Conservation (phyloP, 768 basidiomycete genomes). For the Collybia nuda region DNA sequence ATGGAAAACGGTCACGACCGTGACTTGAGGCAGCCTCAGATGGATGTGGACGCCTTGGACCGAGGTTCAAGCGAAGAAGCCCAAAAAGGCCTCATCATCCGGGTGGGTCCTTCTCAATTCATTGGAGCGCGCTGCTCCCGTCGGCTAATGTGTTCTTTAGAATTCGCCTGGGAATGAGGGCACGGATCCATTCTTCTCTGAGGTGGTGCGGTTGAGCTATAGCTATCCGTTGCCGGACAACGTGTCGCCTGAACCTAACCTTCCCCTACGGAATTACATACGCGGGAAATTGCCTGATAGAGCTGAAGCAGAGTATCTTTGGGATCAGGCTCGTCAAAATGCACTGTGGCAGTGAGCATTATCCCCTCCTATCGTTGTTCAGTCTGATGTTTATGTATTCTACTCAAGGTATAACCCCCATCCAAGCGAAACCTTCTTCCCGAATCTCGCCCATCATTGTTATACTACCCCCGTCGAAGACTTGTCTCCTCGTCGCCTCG, state of each 20-base stretch:
- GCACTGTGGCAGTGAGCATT: slow-evolving; percentile 63
- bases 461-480: slow-evolving; percentile 52
- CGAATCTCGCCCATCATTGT: slow-evolving; percentile 63
- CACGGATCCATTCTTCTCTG: slow-evolving; percentile 31
- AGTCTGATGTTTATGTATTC: neutral
- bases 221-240: slow-evolving; percentile 52
- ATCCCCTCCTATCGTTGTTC: neutral
- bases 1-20: slow-evolving; percentile 4
- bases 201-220: slow-evolving; percentile 52
- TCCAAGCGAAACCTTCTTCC: slow-evolving; percentile 62
- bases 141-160: slow-evolving; percentile 4
- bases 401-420: slow-evolving; percentile 58
- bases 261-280: slow-evolving; percentile 55
- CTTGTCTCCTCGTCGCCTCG: slow-evolving; percentile 61
- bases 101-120: slow-evolving; percentile 2
- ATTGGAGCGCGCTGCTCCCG: neutral
- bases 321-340: slow-evolving; percentile 60
- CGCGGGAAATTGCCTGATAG: slow-evolving; percentile 54
- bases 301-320: slow-evolving; percentile 58
- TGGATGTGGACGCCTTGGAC: slow-evolving; percentile 21
- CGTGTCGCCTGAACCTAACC: slow-evolving; percentile 51
- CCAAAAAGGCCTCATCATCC: neutral
- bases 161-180: slow-evolving; percentile 13
- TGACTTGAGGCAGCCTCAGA: slow-evolving; percentile 9
- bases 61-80: slow-evolving; percentile 32